A percentile compares a stretch with the other conserved stretches of the same genome.
Conservation (phyloP, 2,329 filamentous ascomycete species). For the Cercospora beticola region DNA sequence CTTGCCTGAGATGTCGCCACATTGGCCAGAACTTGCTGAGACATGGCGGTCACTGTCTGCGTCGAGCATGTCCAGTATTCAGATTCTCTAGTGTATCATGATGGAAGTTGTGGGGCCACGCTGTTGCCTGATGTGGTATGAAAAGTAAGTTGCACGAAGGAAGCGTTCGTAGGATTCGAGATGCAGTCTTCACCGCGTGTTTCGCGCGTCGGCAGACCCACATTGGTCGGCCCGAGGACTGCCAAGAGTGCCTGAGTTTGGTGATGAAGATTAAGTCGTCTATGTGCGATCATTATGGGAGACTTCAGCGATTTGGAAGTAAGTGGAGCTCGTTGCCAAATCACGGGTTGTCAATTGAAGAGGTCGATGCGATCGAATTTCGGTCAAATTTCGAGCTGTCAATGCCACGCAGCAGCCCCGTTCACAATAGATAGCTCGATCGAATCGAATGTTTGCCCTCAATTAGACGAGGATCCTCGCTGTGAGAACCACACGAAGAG, state of each 20-base stretch:
- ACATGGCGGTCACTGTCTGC: background rate
- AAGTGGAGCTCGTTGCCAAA: background rate
- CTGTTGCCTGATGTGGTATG: background rate
- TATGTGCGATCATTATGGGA: background rate
- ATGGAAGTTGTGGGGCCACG: background rate
- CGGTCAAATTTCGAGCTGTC: background rate
- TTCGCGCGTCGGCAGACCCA: background rate
- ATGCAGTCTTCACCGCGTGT: background rate
- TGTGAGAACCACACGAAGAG: background rate
- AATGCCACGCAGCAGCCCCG: background rate
- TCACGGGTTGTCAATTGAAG: background rate
- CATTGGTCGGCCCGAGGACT: background rate
- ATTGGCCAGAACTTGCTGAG: background rate
- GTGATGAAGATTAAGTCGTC: background rate
- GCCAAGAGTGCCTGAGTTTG: background rate
- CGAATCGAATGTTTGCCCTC: background rate
- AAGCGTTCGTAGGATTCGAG: constrained; percentile 3
- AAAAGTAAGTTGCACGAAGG: background rate
- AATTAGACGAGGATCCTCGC: background rate
- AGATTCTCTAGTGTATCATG: background rate
- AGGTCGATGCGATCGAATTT: background rate
- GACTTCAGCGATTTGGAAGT: background rate
- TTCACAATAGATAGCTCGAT: background rate
- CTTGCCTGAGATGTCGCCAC: background rate
- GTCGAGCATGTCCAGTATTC: background rate